phyloP scores from a whole-genome alignment of 2,329 filamentous ascomycete genomes.

The Pseudophaeomoniella oleicola region DNA sequence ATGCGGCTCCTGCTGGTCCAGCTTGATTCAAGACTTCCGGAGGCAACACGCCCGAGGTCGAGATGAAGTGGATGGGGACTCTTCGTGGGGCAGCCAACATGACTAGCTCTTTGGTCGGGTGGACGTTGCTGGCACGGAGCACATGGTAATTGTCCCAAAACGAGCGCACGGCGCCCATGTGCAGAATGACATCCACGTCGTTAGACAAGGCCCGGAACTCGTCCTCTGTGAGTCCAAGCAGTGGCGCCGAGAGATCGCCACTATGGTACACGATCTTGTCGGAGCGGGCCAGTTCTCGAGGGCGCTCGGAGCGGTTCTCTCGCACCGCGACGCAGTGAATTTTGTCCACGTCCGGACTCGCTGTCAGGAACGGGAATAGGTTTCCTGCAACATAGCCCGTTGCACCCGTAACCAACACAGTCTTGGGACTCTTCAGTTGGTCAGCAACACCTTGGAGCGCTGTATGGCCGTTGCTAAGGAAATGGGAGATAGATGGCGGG shows the following conservation, averaged over 20 bases:
- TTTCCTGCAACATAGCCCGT: constrained; percentile 23
- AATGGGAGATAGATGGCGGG: constrained; percentile 1
- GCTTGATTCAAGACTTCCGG: no score
- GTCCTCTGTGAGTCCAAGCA: constrained; percentile 23
- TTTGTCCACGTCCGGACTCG: constrained; percentile 13
- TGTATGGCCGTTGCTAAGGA: background rate
- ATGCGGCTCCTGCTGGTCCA: no score
- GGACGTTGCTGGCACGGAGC: constrained; percentile 15
- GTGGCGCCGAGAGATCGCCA: constrained; percentile 22
- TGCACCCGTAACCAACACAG: constrained; percentile 23
- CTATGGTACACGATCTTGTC: constrained; percentile 18
- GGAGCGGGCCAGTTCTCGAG: constrained; percentile 3
- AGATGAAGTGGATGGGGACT: constrained; percentile 19
- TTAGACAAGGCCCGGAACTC: constrained; percentile 16
- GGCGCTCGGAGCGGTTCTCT: constrained; percentile 7
- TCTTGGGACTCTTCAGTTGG: background rate
- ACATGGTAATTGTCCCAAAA: constrained; percentile 17
- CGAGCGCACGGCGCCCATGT: constrained; percentile 30
- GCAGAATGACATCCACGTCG: constrained; percentile 35
- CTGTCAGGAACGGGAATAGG: constrained; percentile 20
- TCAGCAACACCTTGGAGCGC: constrained; percentile 9
- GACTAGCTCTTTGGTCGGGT: constrained; percentile 13
- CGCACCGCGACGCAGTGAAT: constrained; percentile 29
- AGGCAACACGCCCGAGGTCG: constrained; percentile 9
- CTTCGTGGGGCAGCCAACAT: constrained; percentile 10